Percentiles rank a stretch among this genome's conserved stretches.
phyloP scores from a whole-genome alignment of 1,284 basidiomycete species.

The Leccinum griseonigrum region DNA sequence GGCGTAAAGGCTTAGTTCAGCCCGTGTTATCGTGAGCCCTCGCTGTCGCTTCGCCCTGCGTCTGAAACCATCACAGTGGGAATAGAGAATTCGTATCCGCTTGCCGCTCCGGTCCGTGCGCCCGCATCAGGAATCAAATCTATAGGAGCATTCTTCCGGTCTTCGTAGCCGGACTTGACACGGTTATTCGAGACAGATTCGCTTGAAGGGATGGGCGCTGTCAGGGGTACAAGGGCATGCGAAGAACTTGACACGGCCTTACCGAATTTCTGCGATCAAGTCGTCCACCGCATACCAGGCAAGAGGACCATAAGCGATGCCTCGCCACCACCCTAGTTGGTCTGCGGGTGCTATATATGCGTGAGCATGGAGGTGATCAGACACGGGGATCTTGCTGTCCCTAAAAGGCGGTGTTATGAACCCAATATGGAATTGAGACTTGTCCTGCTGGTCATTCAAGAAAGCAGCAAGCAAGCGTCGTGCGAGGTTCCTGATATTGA shows the following conservation, averaged over 20 bases:
- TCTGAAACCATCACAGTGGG: not conserved
- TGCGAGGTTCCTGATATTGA: not conserved
- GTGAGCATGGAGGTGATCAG: conserved; percentile 74
- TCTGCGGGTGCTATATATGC: conserved; percentile 65
- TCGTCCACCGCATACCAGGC: conserved; percentile 57
- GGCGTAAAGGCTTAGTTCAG: not conserved
- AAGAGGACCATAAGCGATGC: conserved; percentile 57
- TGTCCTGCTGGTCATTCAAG: not conserved
- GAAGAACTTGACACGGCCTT: conserved; percentile 21
- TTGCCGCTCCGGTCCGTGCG: conserved; percentile 37
- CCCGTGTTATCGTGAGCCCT: not conserved
- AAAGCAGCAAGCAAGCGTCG: conserved; percentile 1
- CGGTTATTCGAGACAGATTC: conserved; percentile 53
- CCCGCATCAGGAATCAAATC: conserved; percentile 72
- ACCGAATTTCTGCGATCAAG: conserved; percentile 78
- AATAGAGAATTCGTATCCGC: not conserved
- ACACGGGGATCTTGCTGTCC: conserved; percentile 71
- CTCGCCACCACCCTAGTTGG: conserved; percentile 65
- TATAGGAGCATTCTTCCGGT: conserved; percentile 43
- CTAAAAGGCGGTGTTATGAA: conserved; percentile 75
- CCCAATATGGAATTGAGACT: conserved; percentile 38
- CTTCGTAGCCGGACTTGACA: conserved; percentile 57
- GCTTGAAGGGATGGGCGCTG: conserved; percentile 34
- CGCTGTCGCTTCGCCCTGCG: not conserved
- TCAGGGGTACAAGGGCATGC: not conserved